phyloP scores from a whole-genome alignment of 768 basidiomycete genomes.

The Rhizopogon salebrosus region DNA sequence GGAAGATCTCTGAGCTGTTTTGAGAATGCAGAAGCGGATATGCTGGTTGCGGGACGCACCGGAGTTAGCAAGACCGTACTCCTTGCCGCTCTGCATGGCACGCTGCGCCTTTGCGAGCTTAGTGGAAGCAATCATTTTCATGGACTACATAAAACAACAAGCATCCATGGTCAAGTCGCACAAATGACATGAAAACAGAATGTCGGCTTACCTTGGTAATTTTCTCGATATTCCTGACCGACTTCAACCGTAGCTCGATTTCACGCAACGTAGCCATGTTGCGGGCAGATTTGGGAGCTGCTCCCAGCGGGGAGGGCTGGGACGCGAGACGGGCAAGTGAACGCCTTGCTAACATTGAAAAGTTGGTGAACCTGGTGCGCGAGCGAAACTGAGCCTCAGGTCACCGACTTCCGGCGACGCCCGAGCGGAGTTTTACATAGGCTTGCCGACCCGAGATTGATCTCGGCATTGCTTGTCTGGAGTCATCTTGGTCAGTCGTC shows the following conservation, averaged over 20 bases:
- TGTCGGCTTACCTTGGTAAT: conserved; percentile 81
- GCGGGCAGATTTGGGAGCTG: conserved; percentile 48
- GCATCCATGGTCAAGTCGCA: conserved; percentile 1
- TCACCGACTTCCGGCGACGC: conserved; percentile 35
- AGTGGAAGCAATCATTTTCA: conserved; percentile 99
- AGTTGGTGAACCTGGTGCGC: conserved; percentile 8
- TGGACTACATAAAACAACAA: conserved; percentile 51
- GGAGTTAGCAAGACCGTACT: conserved; percentile 88
- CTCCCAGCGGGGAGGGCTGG: conserved; percentile 35
- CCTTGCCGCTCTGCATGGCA: conserved; percentile 87
- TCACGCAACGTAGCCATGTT: conserved; percentile 98
- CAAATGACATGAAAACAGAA: conserved; percentile 9
- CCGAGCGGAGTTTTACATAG: conserved; percentile 18
- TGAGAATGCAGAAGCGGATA: conserved; percentile 3
- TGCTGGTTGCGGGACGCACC: conserved; percentile 39
- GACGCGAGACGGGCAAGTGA: conserved; percentile 38
- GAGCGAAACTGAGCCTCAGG: conserved; percentile 11
- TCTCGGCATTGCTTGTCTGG: conserved; percentile 18
- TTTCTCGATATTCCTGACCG: conserved; percentile 98
- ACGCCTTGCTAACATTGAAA: conserved; percentile 46
- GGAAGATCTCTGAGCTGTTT: conserved; percentile 71
- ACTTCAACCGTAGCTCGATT: conserved; percentile 94
- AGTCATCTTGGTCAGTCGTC: conserved; percentile 9
- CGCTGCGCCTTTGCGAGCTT: conserved; percentile 94
- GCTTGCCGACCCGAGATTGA: conserved; percentile 20